Conservation (phyloP, 2,329 filamentous ascomycete species). For the Colletotrichum coccodes region DNA sequence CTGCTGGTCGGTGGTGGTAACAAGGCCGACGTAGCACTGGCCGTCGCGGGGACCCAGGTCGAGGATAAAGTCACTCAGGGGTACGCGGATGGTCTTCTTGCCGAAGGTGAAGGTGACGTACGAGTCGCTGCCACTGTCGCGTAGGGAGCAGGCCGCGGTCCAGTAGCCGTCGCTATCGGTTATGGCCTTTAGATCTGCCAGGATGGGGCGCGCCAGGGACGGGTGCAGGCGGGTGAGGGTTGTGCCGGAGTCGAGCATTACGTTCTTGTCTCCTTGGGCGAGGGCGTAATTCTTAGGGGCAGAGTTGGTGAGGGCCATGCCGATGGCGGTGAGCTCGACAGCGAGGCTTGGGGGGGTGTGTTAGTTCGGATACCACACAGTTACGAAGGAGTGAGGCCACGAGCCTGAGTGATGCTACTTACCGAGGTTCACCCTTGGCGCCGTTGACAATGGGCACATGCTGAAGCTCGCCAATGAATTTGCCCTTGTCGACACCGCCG, state of each 20-base stretch:
- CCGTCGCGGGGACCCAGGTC: constrained; percentile 44
- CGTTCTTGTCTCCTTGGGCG: constrained; percentile 45
- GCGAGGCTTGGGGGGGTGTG: constrained; percentile 40
- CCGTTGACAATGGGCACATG: constrained; percentile 54
- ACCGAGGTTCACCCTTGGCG: constrained; percentile 43
- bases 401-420: neutral
- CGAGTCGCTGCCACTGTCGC: constrained; percentile 43
- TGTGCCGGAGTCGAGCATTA: constrained; percentile 64
- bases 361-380: neutral
- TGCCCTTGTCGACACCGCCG: constrained; percentile 62
- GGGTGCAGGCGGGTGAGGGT: constrained; percentile 59
- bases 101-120: constrained; percentile 60
- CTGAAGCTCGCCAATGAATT: constrained; percentile 58
- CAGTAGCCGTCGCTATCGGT: constrained; percentile 55
- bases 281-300: constrained; percentile 40
- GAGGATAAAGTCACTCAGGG: constrained; percentile 61
- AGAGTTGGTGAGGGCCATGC: constrained; percentile 40
- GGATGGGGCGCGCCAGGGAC: constrained; percentile 52
- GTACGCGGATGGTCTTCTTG: constrained; percentile 51
- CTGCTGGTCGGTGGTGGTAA: constrained; percentile 51
- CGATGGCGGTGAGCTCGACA: constrained; percentile 43
- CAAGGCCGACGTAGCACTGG: constrained; percentile 54
- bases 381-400: constrained; percentile 25
- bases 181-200: constrained; percentile 52
- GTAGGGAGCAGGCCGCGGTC: constrained; percentile 53